Conservation (phyloP, 495 filamentous ascomycete genomes). For the Oleoguttula mirabilis region DNA sequence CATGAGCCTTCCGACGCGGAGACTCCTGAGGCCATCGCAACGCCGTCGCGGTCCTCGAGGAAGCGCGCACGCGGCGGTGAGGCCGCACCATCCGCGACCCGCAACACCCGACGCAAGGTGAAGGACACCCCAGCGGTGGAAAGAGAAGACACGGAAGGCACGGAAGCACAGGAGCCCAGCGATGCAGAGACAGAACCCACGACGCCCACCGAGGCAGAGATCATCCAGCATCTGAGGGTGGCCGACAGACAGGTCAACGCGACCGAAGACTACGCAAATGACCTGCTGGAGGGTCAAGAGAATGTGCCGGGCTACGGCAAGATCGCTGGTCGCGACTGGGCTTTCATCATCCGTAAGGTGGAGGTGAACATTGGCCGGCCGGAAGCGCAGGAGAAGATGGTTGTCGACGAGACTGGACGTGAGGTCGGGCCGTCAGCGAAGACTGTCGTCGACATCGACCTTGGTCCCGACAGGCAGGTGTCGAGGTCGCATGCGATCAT, state of each 20-base stretch:
- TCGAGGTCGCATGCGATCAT: conserved; percentile 82
- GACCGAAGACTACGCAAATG: conserved; percentile 59
- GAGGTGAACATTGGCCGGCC: conserved; percentile 75
- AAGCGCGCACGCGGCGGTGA: conserved; percentile 17
- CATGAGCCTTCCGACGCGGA: conserved; percentile 26
- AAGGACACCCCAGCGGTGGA: conserved; percentile 10
- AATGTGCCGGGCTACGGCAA: conserved; percentile 86
- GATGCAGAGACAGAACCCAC: conserved; percentile 15
- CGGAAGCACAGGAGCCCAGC: conserved; percentile 14
- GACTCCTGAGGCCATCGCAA: conserved; percentile 30
- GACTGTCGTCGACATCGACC: conserved; percentile 68
- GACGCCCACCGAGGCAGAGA: conserved; percentile 41
- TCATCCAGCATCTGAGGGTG: conserved; percentile 56
- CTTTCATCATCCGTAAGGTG: conserved; percentile 76
- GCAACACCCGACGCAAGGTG: conserved; percentile 13
- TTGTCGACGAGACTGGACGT: conserved; percentile 31
- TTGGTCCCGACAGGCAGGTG: conserved; percentile 85
- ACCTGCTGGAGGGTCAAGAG: conserved; percentile 55
- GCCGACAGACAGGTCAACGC: conserved; percentile 53
- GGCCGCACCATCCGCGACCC: conserved; percentile 1
- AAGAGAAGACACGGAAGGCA: conserved; percentile 19
- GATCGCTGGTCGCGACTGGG: conserved; percentile 84
- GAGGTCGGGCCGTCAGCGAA: conserved; percentile 25
- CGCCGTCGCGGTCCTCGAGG: conserved; percentile 29
- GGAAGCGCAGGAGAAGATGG: conserved; percentile 19